Conservation (phyloP, 2,329 filamentous ascomycete genomes). For the Simplicillium sp. region DNA sequence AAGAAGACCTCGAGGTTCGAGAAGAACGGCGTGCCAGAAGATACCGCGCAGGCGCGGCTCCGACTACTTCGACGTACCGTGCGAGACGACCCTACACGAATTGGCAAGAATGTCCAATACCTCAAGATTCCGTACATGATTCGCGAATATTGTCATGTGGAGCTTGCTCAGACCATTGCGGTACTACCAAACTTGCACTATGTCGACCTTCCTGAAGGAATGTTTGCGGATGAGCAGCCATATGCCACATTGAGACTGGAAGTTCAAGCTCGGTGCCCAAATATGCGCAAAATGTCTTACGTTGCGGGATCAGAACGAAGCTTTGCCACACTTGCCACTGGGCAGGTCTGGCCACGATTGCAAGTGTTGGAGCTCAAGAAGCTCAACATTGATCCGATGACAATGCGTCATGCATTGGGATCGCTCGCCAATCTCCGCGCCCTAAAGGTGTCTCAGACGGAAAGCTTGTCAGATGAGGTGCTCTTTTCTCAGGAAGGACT, state of each 20-base stretch:
- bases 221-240: constrained; percentile 70
- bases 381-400: constrained; percentile 59
- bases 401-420: constrained; percentile 62
- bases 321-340: constrained; percentile 59
- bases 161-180: constrained; percentile 77
- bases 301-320: constrained; percentile 67
- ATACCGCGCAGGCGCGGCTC: constrained; percentile 67
- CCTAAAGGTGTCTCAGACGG: constrained; percentile 62
- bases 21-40: constrained; percentile 70
- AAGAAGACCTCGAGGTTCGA: constrained; percentile 65
- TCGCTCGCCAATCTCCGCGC: constrained; percentile 60
- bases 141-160: constrained; percentile 73
- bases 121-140: constrained; percentile 94
- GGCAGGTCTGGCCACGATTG: constrained; percentile 57
- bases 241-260: constrained; percentile 74
- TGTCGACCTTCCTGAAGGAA: constrained; percentile 81
- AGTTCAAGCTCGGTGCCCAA: constrained; percentile 71
- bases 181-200: constrained; percentile 79
- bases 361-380: constrained; percentile 63
- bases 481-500: constrained; percentile 57
- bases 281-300: constrained; percentile 86
- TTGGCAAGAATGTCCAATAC: constrained; percentile 64
- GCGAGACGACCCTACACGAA: constrained; percentile 59
- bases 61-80: constrained; percentile 74
- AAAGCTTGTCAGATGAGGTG: constrained; percentile 67